phyloP scores from a whole-genome alignment of 768 basidiomycete genomes.

The Gautieria morchelliformis region DNA sequence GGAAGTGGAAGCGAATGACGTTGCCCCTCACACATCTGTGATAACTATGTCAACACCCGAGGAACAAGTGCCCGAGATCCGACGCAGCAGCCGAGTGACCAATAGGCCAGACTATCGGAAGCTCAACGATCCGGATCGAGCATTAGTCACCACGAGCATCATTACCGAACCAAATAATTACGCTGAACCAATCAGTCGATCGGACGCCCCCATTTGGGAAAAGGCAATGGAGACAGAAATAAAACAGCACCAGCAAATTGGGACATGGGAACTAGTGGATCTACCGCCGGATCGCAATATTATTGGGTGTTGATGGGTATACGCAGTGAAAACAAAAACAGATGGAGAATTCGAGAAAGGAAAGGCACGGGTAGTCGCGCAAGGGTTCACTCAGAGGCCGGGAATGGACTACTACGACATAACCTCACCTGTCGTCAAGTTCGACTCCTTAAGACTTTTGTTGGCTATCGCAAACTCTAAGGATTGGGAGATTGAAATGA shows the following conservation, averaged over 20 bases:
- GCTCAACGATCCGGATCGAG: not conserved
- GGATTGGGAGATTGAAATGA: slow-evolving; percentile 19
- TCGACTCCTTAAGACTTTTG: slow-evolving; percentile 23
- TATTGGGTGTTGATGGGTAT: slow-evolving; percentile 21
- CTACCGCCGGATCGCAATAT: slow-evolving; percentile 12
- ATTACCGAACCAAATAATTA: slow-evolving; percentile 8
- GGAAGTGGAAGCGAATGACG: too few species aligned
- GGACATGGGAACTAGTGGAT: slow-evolving; percentile 15
- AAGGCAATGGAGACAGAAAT: slow-evolving; percentile 18
- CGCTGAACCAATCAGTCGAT: slow-evolving; percentile 7
- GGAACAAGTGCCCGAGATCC: too few species aligned
- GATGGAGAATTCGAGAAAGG: slow-evolving; percentile 15
- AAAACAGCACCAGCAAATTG: slow-evolving; percentile 12
- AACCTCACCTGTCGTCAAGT: slow-evolving; percentile 29
- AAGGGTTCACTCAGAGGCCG: slow-evolving; percentile 13
- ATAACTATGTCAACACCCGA: too few species aligned
- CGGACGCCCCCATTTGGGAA: slow-evolving; percentile 17
- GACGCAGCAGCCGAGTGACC: too few species aligned
- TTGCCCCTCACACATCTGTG: too few species aligned
- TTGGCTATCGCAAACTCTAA: slow-evolving; percentile 19
- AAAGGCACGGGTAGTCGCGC: slow-evolving; percentile 19
- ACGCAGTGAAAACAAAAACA: slow-evolving; percentile 14
- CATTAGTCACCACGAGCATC: not conserved
- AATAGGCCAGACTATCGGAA: too few species aligned
- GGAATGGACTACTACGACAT: slow-evolving; percentile 25